Conservation (phyloP, 768 basidiomycete genomes). For the Mycena crocata region DNA sequence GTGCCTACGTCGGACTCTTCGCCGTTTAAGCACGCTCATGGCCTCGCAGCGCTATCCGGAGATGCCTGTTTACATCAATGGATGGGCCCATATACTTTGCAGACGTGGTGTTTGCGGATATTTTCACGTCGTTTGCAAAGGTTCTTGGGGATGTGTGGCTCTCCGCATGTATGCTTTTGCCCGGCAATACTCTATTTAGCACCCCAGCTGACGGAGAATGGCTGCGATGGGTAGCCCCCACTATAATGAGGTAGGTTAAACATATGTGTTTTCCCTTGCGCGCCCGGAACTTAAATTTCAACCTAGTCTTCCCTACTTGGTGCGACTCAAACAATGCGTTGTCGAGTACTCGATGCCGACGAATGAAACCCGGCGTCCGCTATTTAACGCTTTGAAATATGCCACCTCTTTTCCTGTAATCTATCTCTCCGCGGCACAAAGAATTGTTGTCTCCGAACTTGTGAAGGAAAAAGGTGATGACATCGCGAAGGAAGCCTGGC, state of each 20-base stretch:
- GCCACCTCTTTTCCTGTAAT: conserved; percentile 97
- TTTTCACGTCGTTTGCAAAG: conserved; percentile 96
- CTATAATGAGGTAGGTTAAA: conserved; percentile 88
- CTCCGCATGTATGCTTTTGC: conserved; percentile 86
- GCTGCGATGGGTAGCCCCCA: conserved; percentile 81
- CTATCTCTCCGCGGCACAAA: conserved; percentile 91
- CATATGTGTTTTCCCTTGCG: background rate
- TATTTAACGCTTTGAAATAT: conserved; percentile 96
- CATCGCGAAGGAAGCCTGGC: conserved; percentile 65
- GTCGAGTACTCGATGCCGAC: conserved; percentile 78
- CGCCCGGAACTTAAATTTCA: conserved; percentile 9
- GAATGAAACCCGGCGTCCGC: conserved; percentile 76
- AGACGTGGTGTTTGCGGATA: conserved; percentile 94
- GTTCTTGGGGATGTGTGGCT: conserved; percentile 96
- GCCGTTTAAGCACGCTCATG: background rate
- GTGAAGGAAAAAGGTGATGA: conserved; percentile 59
- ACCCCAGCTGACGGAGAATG: conserved; percentile 73
- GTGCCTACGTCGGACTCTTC: conserved; percentile 39
- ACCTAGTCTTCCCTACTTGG: conserved; percentile 83
- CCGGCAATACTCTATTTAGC: conserved; percentile 78
- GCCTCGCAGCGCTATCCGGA: conserved; percentile 68
- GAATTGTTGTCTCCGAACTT: conserved; percentile 72
- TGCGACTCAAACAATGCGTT: conserved; percentile 95
- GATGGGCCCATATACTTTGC: conserved; percentile 81
- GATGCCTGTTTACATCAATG: conserved; percentile 78